A percentile compares a stretch with the other conserved stretches of the same genome.
These are phyloP conservation scores for Stagonosporopsis rhizophila DNA, from an alignment of 2,329 filamentous ascomycete species.

Conservation along the genomic window DNA sequence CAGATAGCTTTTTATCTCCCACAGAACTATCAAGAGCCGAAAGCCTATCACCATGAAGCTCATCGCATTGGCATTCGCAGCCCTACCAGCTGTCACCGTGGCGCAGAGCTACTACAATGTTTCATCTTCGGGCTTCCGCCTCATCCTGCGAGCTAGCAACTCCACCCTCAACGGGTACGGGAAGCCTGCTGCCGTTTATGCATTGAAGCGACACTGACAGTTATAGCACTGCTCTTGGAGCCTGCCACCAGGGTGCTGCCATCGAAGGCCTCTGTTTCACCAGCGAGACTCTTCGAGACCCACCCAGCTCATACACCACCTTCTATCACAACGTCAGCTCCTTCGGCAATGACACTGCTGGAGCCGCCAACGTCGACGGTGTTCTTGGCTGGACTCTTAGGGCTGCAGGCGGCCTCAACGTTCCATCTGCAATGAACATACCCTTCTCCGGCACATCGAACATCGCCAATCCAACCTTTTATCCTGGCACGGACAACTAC, in stretches of 20 bases:
- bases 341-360: conserved; percentile 1
- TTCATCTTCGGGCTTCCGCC: conserved; percentile 30
- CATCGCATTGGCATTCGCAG: conserved; percentile 3
- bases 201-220: background rate
- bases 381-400: conserved; percentile 24
- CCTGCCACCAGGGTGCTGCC: conserved; percentile 55
- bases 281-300: conserved; percentile 8
- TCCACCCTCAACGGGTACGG: conserved; percentile 25
- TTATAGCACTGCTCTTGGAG: conserved; percentile 26
- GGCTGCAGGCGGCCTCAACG: conserved; percentile 3
- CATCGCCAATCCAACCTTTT: conserved; percentile 51
- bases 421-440: conserved; percentile 43
- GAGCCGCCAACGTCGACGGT: conserved; percentile 21
- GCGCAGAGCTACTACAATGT: conserved; percentile 22
- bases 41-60: conserved; percentile 13
- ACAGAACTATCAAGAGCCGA: background rate
- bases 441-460: conserved; percentile 42
- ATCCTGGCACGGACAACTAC: conserved; percentile 27
- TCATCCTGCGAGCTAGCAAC: conserved; percentile 30
- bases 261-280: conserved; percentile 51
- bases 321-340: conserved; percentile 42
- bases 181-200: background rate
- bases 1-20: background rate
- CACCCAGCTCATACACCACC: conserved; percentile 25
- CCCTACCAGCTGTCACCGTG: conserved; percentile 10